Conservation (phyloP, 495 filamentous ascomycete genomes). For the Trichoderma orchidacearum region DNA sequence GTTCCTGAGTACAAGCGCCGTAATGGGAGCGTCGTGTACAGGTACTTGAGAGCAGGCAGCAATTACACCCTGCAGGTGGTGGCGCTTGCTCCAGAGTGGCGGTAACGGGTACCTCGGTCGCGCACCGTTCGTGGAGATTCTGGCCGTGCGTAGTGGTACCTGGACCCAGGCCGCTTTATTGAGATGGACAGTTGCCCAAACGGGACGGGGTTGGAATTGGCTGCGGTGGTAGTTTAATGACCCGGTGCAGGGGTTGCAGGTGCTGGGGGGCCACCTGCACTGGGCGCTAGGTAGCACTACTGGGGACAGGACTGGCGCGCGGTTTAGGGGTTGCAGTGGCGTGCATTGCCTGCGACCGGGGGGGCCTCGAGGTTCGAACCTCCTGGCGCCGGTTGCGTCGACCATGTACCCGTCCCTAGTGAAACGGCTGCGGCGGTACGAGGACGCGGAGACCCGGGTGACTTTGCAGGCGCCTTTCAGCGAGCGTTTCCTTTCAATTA, state of each 20-base stretch:
- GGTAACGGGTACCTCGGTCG: not conserved
- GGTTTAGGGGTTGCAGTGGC: conserved; percentile 1
- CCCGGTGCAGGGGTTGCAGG: not conserved
- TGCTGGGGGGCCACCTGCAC: no score
- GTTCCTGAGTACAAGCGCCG: no score
- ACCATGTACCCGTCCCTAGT: not conserved
- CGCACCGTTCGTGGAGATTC: no score
- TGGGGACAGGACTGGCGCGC: not conserved
- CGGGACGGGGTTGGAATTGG: not conserved
- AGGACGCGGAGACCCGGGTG: no score
- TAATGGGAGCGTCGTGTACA: no score
- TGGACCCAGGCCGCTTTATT: not conserved
- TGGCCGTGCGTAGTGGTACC: no score
- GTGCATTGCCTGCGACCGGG: not conserved
- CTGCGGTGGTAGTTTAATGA: conserved; percentile 1
- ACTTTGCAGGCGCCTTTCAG: not conserved
- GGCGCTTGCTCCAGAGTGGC: no score
- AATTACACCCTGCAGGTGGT: no score
- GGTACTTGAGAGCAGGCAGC: no score
- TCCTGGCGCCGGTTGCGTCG: not conserved
- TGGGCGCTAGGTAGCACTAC: not conserved
- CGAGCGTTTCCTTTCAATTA: not conserved
- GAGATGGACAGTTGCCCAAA: conserved; percentile 2
- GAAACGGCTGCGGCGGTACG: not conserved
- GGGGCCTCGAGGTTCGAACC: not conserved